These are phyloP conservation scores for Pseudopyricularia cyperi DNA, from an alignment of 2,329 filamentous ascomycete genomes.

Conservation along the genomic window DNA sequence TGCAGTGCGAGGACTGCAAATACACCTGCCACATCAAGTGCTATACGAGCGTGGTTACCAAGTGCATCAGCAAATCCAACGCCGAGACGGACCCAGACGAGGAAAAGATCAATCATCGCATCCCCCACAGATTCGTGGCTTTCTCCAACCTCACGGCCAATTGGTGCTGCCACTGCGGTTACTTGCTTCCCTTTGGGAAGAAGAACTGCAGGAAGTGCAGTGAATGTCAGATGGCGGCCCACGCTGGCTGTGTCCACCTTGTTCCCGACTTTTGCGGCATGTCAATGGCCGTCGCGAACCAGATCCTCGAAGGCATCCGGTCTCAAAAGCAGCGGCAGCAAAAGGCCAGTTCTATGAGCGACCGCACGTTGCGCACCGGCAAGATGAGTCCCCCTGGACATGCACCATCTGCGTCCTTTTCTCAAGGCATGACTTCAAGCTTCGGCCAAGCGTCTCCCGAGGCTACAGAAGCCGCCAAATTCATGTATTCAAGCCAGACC, in stretches of 20 bases:
- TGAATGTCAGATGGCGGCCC: slow-evolving; percentile 88
- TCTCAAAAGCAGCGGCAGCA: slow-evolving; percentile 57
- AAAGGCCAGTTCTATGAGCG: slow-evolving; percentile 45
- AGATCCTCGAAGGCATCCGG: slow-evolving; percentile 79
- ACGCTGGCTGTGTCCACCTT: slow-evolving; percentile 83
- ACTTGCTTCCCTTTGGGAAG: slow-evolving; percentile 85
- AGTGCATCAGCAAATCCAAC: slow-evolving; percentile 99
- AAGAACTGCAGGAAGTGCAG: slow-evolving; percentile 88
- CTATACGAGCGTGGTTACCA: slow-evolving; percentile 91
- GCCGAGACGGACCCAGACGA: slow-evolving; percentile 97
- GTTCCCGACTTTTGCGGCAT: slow-evolving; percentile 98
- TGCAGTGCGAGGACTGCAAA: slow-evolving; percentile 99
- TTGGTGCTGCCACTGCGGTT: slow-evolving; percentile 98
- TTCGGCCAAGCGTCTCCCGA: slow-evolving; percentile 31
- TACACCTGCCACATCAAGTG: slow-evolving; percentile 99
- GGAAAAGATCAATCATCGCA: slow-evolving; percentile 98
- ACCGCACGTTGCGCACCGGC: slow-evolving; percentile 49
- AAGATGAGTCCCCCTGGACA: slow-evolving; percentile 24
- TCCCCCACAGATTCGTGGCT: slow-evolving; percentile 92
- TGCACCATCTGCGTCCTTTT: slow-evolving; percentile 9
- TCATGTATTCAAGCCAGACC: slow-evolving; percentile 43
- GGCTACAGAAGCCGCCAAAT: slow-evolving; percentile 50
- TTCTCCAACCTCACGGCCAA: slow-evolving; percentile 97
- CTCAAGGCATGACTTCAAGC: slow-evolving; percentile 8
- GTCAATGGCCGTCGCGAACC: slow-evolving; percentile 94